Percentiles rank a stretch among this genome's conserved stretches.
These are phyloP conservation scores for Diaporthe citri DNA, from an alignment of 2,329 filamentous ascomycete species.

Conservation along the genomic window DNA sequence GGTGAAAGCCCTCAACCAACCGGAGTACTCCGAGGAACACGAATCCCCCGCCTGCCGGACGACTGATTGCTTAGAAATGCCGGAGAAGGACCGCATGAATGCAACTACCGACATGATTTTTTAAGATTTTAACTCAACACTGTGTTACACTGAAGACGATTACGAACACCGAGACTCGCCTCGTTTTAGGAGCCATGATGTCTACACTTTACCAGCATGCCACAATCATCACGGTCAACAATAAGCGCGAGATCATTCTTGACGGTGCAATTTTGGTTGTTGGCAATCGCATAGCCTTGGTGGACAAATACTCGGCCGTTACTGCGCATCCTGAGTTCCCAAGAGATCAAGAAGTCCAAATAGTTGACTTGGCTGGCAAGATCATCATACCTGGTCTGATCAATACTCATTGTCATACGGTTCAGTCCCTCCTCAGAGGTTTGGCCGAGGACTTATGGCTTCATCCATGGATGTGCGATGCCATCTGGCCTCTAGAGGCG, in stretches of 20 bases:
- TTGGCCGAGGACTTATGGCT: slow-evolving; percentile 63
- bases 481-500: slow-evolving; percentile 57
- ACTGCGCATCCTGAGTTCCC: slow-evolving; percentile 43
- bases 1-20: background rate
- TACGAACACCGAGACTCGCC: background rate
- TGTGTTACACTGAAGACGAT: slow-evolving; percentile 24
- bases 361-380: slow-evolving; percentile 52
- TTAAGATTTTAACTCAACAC: slow-evolving; percentile 25
- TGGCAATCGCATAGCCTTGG: slow-evolving; percentile 54
- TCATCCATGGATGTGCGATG: slow-evolving; percentile 64
- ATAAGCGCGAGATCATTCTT: slow-evolving; percentile 56
- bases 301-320: slow-evolving; percentile 53
- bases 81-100: slow-evolving; percentile 16
- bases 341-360: slow-evolving; percentile 20
- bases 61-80: slow-evolving; percentile 21
- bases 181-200: slow-evolving; percentile 19
- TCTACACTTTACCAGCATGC: slow-evolving; percentile 58
- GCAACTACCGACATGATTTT: slow-evolving; percentile 14
- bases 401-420: slow-evolving; percentile 64
- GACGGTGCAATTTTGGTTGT: slow-evolving; percentile 60
- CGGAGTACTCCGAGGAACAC: slow-evolving; percentile 21
- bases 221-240: slow-evolving; percentile 65
- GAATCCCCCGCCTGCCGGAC: slow-evolving; percentile 12
- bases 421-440: slow-evolving; percentile 61
- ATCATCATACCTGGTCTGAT: slow-evolving; percentile 64